Conservation (phyloP, 2,329 filamentous ascomycete genomes). For the Neocatenulostroma microsporum region DNA sequence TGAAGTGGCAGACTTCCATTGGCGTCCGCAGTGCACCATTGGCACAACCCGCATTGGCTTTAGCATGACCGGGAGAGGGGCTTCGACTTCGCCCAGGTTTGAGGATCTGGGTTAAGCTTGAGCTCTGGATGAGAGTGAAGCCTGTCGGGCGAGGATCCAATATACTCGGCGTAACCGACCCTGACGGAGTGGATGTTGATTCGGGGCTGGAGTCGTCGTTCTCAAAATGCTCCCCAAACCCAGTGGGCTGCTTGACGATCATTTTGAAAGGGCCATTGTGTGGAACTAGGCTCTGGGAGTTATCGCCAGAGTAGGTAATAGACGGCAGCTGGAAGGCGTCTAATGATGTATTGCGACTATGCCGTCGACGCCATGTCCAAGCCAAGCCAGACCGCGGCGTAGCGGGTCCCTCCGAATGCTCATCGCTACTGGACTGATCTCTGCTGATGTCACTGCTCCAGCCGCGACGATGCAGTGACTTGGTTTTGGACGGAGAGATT, state of each 20-base stretch:
- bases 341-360: conserved; percentile 9
- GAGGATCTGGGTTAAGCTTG: neutral
- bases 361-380: conserved; percentile 12
- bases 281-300: neutral
- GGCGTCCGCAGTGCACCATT: neutral
- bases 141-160: neutral
- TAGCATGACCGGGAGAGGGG: neutral
- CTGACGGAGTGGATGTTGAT: conserved; percentile 8
- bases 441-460: conserved; percentile 29
- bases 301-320: neutral
- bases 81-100: neutral
- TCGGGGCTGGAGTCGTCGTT: conserved; percentile 10
- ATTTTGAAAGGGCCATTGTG: conserved; percentile 10
- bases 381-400: conserved; percentile 4
- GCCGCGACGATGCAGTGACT: conserved; percentile 20
- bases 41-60: neutral
- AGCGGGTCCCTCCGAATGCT: conserved; percentile 7
- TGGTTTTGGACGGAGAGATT: conserved; percentile 11
- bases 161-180: conserved; percentile 5
- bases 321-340: conserved; percentile 9
- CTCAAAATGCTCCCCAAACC: conserved; percentile 6
- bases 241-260: conserved; percentile 17
- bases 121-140: conserved; percentile 3
- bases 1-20: conserved; percentile 14
- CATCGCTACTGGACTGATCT: conserved; percentile 29